Percentiles rank a stretch among this genome's conserved stretches.
These are phyloP conservation scores for Xylariaceae sp. DNA, from an alignment of 2,329 filamentous ascomycete genomes.

Conservation along the genomic window DNA sequence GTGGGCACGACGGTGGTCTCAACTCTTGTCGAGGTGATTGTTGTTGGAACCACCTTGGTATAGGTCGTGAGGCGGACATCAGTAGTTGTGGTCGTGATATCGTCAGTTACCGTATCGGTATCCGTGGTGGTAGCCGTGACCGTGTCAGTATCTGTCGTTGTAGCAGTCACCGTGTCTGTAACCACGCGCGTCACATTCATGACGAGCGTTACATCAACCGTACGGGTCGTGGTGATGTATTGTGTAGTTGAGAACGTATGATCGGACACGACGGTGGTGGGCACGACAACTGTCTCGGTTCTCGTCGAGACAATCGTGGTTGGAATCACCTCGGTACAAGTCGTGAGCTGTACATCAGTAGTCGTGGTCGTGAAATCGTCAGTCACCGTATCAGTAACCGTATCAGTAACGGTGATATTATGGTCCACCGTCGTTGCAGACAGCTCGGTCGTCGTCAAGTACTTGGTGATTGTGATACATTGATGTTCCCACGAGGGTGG, in stretches of 20 bases:
- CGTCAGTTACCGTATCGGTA: background rate
- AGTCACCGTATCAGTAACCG: too few species aligned
- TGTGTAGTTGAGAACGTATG: constrained; percentile 22
- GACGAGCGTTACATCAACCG: constrained; percentile 18
- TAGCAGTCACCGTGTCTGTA: constrained; percentile 13
- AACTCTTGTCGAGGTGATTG: constrained; percentile 21
- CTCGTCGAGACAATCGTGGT: constrained; percentile 21
- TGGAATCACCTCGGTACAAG: constrained; percentile 23
- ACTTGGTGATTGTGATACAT: constrained; percentile 10
- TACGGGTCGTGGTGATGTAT: constrained; percentile 24
- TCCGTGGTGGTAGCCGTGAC: constrained; percentile 11
- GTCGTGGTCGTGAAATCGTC: constrained; percentile 6
- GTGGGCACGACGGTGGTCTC: constrained; percentile 25
- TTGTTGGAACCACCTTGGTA: constrained; percentile 23
- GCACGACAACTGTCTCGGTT: constrained; percentile 23
- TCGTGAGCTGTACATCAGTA: constrained; percentile 12
- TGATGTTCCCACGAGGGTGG: background rate
- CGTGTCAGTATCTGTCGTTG: constrained; percentile 6
- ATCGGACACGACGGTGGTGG: constrained; percentile 23
- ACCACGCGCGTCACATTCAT: constrained; percentile 18
- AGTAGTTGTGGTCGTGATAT: constrained; percentile 4
- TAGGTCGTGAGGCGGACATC: constrained; percentile 16
- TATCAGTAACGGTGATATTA: background rate
- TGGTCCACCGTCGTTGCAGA: constrained; percentile 4
- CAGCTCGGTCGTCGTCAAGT: background rate